These are phyloP conservation scores for Xylogone sp. DNA, from an alignment of 2,329 filamentous ascomycete genomes.

Conservation along the genomic window DNA sequence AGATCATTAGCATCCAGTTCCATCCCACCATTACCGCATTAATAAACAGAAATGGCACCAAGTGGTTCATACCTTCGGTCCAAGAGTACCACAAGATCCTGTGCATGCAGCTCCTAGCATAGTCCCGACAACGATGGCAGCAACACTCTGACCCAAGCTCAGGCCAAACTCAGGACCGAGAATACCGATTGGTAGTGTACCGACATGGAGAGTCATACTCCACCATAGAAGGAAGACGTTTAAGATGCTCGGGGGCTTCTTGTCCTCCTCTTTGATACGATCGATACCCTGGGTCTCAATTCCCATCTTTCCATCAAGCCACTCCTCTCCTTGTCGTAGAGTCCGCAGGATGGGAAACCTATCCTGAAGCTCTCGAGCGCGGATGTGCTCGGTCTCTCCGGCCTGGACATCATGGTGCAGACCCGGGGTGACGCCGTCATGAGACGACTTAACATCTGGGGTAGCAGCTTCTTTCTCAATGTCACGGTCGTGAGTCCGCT, in stretches of 20 bases:
- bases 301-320: conserved; percentile 40
- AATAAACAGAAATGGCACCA: background rate
- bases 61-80: conserved; percentile 32
- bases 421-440: conserved; percentile 2
- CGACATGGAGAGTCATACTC: conserved; percentile 38
- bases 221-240: conserved; percentile 42
- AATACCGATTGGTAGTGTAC: conserved; percentile 34
- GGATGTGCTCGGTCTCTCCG: conserved; percentile 13
- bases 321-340: conserved; percentile 33
- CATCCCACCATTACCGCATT: too few species aligned
- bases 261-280: conserved; percentile 40
- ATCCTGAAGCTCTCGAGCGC: conserved; percentile 19
- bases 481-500: conserved; percentile 17
- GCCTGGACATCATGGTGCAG: conserved; percentile 6
- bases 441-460: background rate
- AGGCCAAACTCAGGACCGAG: conserved; percentile 45
- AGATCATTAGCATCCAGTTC: background rate
- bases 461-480: conserved; percentile 9
- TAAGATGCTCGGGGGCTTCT: conserved; percentile 35
- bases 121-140: conserved; percentile 36
- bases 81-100: conserved; percentile 37
- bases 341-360: conserved; percentile 15
- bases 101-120: conserved; percentile 36
- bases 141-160: conserved; percentile 37
- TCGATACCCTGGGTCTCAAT: conserved; percentile 45